Percentiles rank a stretch among this genome's conserved stretches.
These are phyloP conservation scores for Coemansia sp. DNA, from an alignment of 192 early-diverging fungal species.

Conservation along the genomic window DNA sequence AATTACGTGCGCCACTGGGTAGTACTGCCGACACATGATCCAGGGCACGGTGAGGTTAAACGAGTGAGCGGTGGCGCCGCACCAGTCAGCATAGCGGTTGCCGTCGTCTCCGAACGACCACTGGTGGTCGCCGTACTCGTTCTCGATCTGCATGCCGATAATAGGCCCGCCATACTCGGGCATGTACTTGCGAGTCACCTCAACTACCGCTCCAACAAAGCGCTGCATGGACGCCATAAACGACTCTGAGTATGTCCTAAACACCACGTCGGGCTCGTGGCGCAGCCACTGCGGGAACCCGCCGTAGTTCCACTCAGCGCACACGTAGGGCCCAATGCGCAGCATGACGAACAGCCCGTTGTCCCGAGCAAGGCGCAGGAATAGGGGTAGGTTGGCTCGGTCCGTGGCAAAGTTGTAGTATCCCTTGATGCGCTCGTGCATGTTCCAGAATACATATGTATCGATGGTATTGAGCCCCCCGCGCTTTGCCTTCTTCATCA, in stretches of 20 bases:
- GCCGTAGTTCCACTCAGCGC: slow-evolving; percentile 65
- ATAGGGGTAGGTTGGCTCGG: slow-evolving; percentile 58
- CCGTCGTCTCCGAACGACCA: slow-evolving; percentile 38
- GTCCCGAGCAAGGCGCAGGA: slow-evolving; percentile 50
- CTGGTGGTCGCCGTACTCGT: slow-evolving; percentile 61
- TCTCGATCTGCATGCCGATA: slow-evolving; percentile 68
- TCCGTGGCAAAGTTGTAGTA: slow-evolving; percentile 61
- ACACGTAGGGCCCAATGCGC: slow-evolving; percentile 66
- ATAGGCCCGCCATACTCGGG: slow-evolving; percentile 63
- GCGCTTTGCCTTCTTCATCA: slow-evolving; percentile 56
- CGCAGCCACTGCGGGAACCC: slow-evolving; percentile 65
- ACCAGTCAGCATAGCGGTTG: slow-evolving; percentile 41
- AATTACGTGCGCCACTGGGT: slow-evolving; percentile 32
- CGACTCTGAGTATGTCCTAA: slow-evolving; percentile 56
- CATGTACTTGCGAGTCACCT: slow-evolving; percentile 42
- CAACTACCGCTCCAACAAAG: slow-evolving; percentile 54
- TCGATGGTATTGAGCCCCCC: slow-evolving; percentile 65
- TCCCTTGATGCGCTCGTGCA: slow-evolving; percentile 61
- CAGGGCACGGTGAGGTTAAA: slow-evolving; percentile 60
- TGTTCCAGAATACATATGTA: slow-evolving; percentile 72
- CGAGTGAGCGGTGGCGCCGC: slow-evolving; percentile 31
- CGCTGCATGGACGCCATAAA: slow-evolving; percentile 53
- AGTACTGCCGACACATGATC: slow-evolving; percentile 65
- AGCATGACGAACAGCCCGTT: slow-evolving; percentile 61
- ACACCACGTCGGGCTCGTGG: slow-evolving; percentile 52